Base-by-base conservation (phyloP, 2,329 filamentous ascomycete genomes). In the Talaromyces sp. region DNA sequence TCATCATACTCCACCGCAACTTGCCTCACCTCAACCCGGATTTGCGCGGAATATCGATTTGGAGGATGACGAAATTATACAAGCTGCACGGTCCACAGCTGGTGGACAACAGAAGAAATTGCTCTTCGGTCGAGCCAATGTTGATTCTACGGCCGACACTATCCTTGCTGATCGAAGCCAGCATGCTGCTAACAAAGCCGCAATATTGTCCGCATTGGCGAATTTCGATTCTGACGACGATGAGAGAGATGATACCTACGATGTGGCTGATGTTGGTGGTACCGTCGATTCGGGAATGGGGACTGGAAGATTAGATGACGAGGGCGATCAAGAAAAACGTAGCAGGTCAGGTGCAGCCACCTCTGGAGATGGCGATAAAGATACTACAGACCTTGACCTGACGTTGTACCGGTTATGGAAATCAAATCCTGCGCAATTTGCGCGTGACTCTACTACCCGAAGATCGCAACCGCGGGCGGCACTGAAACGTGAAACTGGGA, bases 191-290 rank as follows among this genome's bases (percentile, higher is more conserved):
- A 88, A 89, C 71, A 97, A 96, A 79, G 91, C 92, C 0, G 90
- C 92, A 11, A 97, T 97, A 70, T 81, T 97, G 27, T 91, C 93
- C 3, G 94, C 94, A 0, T 86, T 98, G 2, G 92, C 92, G 16
- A 86, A 90, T 0, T 97, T 98, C 70, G 93, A 98, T 78, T 90
- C 89, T 0, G 94, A 98, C 71, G 95, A 98, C 70, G 95, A 99
- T 75, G 95, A 99, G 79, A 87, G 93, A 41, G 95, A 99, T 76
- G 95, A 99, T 75, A 98, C 94, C 0, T 99, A 99, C 74, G 95
- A 99, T 72, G 87, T 89, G 1, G 92, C 88, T 59, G 95, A 98
- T 73, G 92, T 98, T 2, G 95, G 95, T 41, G 93, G 94, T 24
- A 91, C 91, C 0, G 88, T 97, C 3, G 93, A 97, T 70, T 83